phyloP scores from a whole-genome alignment of 2,329 filamentous ascomycete genomes.

The Boeremia exigua region DNA sequence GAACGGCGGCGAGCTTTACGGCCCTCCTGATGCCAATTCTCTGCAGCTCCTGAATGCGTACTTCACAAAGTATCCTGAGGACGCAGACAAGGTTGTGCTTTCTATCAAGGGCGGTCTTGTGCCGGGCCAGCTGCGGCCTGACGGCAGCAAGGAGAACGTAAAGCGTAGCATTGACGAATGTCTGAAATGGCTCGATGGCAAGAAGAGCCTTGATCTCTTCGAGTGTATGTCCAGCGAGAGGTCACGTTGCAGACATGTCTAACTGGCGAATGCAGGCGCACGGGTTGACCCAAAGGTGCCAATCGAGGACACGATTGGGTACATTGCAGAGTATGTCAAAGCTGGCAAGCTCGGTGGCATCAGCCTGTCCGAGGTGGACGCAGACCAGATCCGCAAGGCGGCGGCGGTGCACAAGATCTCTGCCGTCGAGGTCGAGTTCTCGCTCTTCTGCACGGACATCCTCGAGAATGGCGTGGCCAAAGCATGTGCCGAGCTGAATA shows the following conservation, averaged over 20 bases:
- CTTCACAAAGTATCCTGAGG: slow-evolving; percentile 59
- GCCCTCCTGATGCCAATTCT: slow-evolving; percentile 53
- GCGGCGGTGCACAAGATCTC: slow-evolving; percentile 62
- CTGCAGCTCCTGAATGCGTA: slow-evolving; percentile 58
- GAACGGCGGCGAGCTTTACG: slow-evolving; percentile 60
- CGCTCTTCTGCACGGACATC: slow-evolving; percentile 63
- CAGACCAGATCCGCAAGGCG: slow-evolving; percentile 55
- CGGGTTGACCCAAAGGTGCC: slow-evolving; percentile 53
- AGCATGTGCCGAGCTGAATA: slow-evolving; percentile 66
- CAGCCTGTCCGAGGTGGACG: slow-evolving; percentile 54
- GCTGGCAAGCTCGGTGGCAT: slow-evolving; percentile 55
- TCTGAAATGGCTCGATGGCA: slow-evolving; percentile 52
- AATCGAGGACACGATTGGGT: slow-evolving; percentile 53
- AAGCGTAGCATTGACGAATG: slow-evolving; percentile 55
- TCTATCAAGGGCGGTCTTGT: slow-evolving; percentile 58
- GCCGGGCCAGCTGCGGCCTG: slow-evolving; percentile 42
- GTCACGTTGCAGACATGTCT: background rate
- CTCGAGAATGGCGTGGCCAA: slow-evolving; percentile 63
- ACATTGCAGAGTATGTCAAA: slow-evolving; percentile 50
- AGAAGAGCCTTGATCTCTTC: slow-evolving; percentile 58
- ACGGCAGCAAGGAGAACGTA: slow-evolving; percentile 52
- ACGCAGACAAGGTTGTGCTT: slow-evolving; percentile 58
- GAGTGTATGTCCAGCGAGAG: slow-evolving; percentile 37
- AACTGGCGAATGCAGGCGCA: slow-evolving; percentile 27
- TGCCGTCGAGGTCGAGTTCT: slow-evolving; percentile 67